Evolutionary conservation across 2,329 filamentous ascomycete species (phyloP).

Genomic region (Monosporascus sp.): DNA sequence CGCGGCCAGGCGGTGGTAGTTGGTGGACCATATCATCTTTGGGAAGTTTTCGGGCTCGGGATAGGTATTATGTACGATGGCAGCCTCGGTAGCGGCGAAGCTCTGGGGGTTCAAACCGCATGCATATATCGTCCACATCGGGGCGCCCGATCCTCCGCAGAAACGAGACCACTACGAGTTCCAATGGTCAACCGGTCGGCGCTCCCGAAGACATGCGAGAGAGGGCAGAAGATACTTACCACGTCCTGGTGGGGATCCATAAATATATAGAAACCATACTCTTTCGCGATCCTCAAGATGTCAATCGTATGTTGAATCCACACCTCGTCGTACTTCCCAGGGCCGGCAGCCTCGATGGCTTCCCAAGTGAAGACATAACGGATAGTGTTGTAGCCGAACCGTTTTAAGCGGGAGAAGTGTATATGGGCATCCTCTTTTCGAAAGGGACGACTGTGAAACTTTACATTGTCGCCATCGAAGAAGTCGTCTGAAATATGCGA

Average conservation of each 20-base stretch:
- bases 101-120: slow-evolving; percentile 82
- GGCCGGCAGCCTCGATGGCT: slow-evolving; percentile 89
- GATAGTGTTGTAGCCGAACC: slow-evolving; percentile 93
- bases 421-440: slow-evolving; percentile 73
- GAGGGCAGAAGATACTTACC: slow-evolving; percentile 43
- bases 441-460: slow-evolving; percentile 84
- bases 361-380: slow-evolving; percentile 99
- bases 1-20: slow-evolving; percentile 82
- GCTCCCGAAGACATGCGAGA: background rate
- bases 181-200: slow-evolving; percentile 19
- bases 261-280: slow-evolving; percentile 92
- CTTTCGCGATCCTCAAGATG: slow-evolving; percentile 75
- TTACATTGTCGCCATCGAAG: slow-evolving; percentile 88
- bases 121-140: slow-evolving; percentile 96
- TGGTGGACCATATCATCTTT: slow-evolving; percentile 99
- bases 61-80: slow-evolving; percentile 92
- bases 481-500: slow-evolving; percentile 76
- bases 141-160: slow-evolving; percentile 89
- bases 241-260: slow-evolving; percentile 99
- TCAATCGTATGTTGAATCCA: slow-evolving; percentile 91
- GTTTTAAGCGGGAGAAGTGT: slow-evolving; percentile 81
- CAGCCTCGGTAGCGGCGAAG: slow-evolving; percentile 83
- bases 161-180: slow-evolving; percentile 77
- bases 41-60: slow-evolving; percentile 80
- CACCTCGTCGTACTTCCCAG: slow-evolving; percentile 87